Conservation (phyloP, 768 basidiomycete genomes). For the Pleurotus citrinopileatus region DNA sequence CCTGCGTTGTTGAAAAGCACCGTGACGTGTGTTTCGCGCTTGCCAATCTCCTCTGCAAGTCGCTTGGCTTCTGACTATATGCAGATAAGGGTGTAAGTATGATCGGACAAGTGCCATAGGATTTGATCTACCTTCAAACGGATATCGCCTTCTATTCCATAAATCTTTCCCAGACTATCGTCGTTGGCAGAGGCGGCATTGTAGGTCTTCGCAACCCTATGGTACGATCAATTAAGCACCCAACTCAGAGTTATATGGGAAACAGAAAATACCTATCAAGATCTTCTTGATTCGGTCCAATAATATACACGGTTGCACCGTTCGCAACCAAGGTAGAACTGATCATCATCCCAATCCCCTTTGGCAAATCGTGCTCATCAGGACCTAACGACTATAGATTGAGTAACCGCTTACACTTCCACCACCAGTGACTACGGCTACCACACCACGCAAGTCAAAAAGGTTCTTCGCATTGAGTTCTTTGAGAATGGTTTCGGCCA, state of each 20-base stretch:
- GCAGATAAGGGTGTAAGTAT: not conserved
- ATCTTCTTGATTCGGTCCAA: conserved; percentile 39
- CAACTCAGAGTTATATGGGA: not conserved
- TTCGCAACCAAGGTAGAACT: conserved; percentile 43
- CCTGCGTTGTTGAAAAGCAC: conserved; percentile 51
- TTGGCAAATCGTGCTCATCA: not conserved
- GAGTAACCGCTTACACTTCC: conserved; percentile 34
- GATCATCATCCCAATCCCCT: conserved; percentile 52
- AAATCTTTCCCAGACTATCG: conserved; percentile 29
- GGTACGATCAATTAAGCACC: not conserved
- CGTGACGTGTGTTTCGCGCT: conserved; percentile 36
- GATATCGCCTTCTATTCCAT: conserved; percentile 40
- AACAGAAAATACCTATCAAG: conserved; percentile 42
- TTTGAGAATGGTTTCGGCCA: conserved; percentile 26
- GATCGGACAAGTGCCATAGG: not conserved
- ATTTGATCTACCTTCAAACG: conserved; percentile 30
- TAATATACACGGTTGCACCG: conserved; percentile 46
- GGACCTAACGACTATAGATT: not conserved
- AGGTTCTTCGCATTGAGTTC: conserved; percentile 32
- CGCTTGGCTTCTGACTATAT: conserved; percentile 39
- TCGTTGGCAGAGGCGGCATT: conserved; percentile 31
- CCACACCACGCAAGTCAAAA: conserved; percentile 43
- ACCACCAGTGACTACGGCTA: conserved; percentile 45
- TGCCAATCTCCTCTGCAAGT: conserved; percentile 35
- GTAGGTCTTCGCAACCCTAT: conserved; percentile 32